Percentiles rank a stretch among this genome's conserved stretches.
phyloP scores from a whole-genome alignment of 2,329 filamentous ascomycete genomes.

The Colletotrichum magnum region DNA sequence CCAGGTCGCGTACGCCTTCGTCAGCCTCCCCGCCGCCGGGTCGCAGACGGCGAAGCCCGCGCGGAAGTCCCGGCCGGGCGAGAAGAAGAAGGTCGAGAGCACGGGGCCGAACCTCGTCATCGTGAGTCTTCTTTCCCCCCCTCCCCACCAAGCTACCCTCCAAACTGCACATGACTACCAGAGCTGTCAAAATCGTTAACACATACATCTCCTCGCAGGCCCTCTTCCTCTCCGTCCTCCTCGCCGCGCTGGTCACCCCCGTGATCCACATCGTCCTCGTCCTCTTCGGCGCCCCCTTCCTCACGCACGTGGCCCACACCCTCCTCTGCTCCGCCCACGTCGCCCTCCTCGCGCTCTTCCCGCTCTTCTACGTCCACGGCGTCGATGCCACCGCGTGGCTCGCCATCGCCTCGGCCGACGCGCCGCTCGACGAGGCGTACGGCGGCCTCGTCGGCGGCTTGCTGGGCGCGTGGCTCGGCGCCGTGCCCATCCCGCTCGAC shows the following conservation, averaged over 20 bases:
- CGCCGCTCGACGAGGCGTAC: constrained; percentile 86
- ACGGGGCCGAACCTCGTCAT: constrained; percentile 60
- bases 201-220: constrained; percentile 49
- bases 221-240: constrained; percentile 60
- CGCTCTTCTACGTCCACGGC: constrained; percentile 88
- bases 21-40: constrained; percentile 75
- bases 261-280: constrained; percentile 75
- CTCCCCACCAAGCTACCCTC: too few species aligned
- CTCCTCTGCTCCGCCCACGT: constrained; percentile 86
- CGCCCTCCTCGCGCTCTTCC: constrained; percentile 82
- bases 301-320: constrained; percentile 85
- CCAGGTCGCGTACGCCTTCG: constrained; percentile 74
- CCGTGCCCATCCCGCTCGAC: constrained; percentile 94
- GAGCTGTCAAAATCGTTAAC: not conserved
- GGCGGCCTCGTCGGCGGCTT: constrained; percentile 84
- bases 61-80: constrained; percentile 67
- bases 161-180: not conserved
- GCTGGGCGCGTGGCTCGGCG: constrained; percentile 91
- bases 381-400: constrained; percentile 81
- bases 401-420: constrained; percentile 74
- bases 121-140: constrained; percentile 53
- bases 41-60: constrained; percentile 55
- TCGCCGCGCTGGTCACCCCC: constrained; percentile 81
- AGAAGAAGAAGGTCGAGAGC: constrained; percentile 66
- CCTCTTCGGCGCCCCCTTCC: constrained; percentile 92